phyloP scores from a whole-genome alignment of 2,329 filamentous ascomycete genomes.

The Colletotrichum nymphaeae region DNA sequence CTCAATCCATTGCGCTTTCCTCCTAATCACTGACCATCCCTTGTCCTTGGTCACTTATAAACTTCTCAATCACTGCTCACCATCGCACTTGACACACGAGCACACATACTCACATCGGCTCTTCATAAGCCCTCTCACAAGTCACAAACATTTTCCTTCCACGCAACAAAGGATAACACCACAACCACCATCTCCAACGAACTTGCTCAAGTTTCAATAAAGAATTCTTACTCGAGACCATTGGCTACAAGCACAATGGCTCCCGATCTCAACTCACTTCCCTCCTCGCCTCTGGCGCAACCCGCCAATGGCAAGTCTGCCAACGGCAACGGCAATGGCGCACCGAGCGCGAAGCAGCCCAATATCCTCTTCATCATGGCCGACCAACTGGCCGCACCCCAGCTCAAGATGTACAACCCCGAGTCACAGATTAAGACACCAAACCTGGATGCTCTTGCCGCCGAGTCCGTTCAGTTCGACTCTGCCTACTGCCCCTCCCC shows the following conservation, averaged over 20 bases:
- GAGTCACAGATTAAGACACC: constrained; percentile 92
- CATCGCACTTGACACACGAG: constrained; percentile 1
- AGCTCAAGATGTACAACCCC: constrained; percentile 92
- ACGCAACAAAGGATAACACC: background rate
- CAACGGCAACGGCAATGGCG: constrained; percentile 39
- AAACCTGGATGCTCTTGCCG: constrained; percentile 85
- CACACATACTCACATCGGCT: background rate
- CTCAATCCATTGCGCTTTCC: constrained; percentile 3
- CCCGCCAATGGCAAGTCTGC: constrained; percentile 25
- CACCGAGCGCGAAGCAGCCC: constrained; percentile 46
- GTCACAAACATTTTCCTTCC: background rate
- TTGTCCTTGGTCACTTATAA: constrained; percentile 24
- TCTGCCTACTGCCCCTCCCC: constrained; percentile 95
- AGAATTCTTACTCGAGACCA: background rate
- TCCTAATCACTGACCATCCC: background rate
- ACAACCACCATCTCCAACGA: background rate
- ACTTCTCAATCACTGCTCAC: background rate
- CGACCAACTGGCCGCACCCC: constrained; percentile 90
- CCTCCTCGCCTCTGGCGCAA: constrained; percentile 59
- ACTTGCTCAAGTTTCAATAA: background rate
- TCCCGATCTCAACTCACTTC: constrained; percentile 80
- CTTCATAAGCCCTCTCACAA: background rate
- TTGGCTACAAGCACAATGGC: constrained; percentile 61
- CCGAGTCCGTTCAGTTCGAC: constrained; percentile 88
- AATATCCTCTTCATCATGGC: constrained; percentile 87